Percentiles rank a stretch among this genome's conserved stretches.
Conservation (phyloP, 2,329 filamentous ascomycete species). For the Paradendryphiella salina region DNA sequence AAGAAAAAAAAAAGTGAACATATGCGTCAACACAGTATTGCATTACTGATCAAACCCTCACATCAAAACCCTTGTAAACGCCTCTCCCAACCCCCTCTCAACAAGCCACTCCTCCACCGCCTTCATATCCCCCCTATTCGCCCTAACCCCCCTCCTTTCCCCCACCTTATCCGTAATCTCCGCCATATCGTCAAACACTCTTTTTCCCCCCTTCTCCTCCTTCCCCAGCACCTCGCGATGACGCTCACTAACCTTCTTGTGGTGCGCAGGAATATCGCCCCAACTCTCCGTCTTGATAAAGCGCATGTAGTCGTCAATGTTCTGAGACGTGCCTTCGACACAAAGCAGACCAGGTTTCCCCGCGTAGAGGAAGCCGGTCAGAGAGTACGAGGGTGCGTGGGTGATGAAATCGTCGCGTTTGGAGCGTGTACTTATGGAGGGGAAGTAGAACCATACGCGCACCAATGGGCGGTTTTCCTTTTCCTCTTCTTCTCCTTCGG, state of each 20-base stretch:
- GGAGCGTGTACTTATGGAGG: slow-evolving; percentile 61
- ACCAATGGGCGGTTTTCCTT: slow-evolving; percentile 41
- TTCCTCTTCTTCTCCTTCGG: neutral
- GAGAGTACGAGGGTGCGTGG: slow-evolving; percentile 55
- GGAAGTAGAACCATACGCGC: slow-evolving; percentile 66
- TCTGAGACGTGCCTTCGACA: slow-evolving; percentile 53
- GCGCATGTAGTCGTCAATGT: slow-evolving; percentile 63
- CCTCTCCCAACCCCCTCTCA: slow-evolving; percentile 51
- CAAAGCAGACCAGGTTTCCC: slow-evolving; percentile 63
- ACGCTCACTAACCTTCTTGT: slow-evolving; percentile 65
- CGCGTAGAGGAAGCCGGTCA: slow-evolving; percentile 64
- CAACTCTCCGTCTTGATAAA: slow-evolving; percentile 67
- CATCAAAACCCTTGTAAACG: slow-evolving; percentile 51
- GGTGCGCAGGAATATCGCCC: slow-evolving; percentile 64
- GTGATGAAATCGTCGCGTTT: slow-evolving; percentile 63
- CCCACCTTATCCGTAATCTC: slow-evolving; percentile 59
- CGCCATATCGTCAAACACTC: slow-evolving; percentile 60
- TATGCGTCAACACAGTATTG: too few species aligned
- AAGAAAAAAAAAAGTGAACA: too few species aligned
- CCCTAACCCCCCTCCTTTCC: slow-evolving; percentile 55
- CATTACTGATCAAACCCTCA: too few species aligned
- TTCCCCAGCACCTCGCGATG: slow-evolving; percentile 50
- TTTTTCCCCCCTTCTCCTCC: slow-evolving; percentile 29
- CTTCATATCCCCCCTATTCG: slow-evolving; percentile 59
- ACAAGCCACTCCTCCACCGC: slow-evolving; percentile 57